Percentiles rank a stretch among this genome's conserved stretches.
phyloP scores from a whole-genome alignment of 1,284 basidiomycete genomes.

The Mrakiaceae sp. region DNA sequence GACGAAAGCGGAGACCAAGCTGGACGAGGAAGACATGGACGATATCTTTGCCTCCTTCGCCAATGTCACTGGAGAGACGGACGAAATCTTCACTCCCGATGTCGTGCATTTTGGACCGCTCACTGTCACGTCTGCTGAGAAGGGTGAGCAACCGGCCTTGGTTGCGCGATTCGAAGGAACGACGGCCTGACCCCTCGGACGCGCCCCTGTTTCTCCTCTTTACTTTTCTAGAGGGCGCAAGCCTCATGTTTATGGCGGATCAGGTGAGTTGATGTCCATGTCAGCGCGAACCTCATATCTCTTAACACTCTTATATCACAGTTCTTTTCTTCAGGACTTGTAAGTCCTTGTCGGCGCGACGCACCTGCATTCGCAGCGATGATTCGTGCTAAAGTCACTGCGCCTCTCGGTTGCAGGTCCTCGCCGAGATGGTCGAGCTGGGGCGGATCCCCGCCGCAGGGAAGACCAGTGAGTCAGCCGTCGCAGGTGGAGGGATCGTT shows the following conservation, averaged over 20 bases:
- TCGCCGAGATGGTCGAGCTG: conserved; percentile 7
- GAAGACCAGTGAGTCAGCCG: not conserved
- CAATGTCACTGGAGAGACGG: not conserved
- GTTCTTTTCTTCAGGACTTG: no score
- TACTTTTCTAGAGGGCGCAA: not conserved
- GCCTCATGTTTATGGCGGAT: no score
- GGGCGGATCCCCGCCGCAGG: not conserved
- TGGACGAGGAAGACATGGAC: not conserved
- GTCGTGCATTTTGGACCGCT: not conserved
- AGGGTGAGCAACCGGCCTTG: not conserved
- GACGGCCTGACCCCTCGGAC: not conserved
- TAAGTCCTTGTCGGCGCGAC: no score
- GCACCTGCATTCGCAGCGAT: no score
- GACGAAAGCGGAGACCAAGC: no score
- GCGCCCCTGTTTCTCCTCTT: not conserved
- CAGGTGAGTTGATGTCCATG: no score
- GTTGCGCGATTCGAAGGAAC: not conserved
- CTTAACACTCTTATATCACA: no score
- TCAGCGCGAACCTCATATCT: no score
- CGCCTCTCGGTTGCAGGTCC: not conserved
- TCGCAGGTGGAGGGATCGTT: no score
- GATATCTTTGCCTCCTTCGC: conserved; percentile 8
- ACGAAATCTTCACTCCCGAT: not conserved
- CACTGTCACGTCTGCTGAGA: not conserved
- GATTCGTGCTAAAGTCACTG: no score